phyloP scores from a whole-genome alignment of 2,329 filamentous ascomycete species.

The Penicillium janthinellum region DNA sequence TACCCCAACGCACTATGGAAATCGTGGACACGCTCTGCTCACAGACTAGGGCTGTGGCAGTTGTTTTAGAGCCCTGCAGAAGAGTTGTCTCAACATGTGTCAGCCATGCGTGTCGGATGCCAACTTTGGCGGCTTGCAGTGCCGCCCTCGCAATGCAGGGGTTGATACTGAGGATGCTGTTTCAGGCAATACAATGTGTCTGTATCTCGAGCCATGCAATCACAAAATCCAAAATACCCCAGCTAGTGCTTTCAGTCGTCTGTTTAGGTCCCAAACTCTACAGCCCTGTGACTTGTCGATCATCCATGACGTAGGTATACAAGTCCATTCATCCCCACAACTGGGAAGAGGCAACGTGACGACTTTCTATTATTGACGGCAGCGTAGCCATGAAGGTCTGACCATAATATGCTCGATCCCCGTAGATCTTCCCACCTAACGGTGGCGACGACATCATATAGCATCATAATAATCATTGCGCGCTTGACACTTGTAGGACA shows the following conservation, averaged over 20 bases:
- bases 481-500: neutral
- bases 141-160: neutral
- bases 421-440: neutral
- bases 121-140: neutral
- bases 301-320: neutral
- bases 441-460: conserved; percentile 3
- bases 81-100: neutral
- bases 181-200: neutral
- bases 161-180: neutral
- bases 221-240: neutral
- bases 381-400: neutral
- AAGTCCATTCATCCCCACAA: neutral
- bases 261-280: neutral
- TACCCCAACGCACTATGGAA: neutral
- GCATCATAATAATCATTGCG: neutral
- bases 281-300: neutral
- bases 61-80: neutral
- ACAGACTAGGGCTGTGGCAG: no score
- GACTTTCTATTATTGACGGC: neutral
- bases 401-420: neutral
- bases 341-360: neutral
- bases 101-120: neutral
- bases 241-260: neutral
- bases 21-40: neutral
- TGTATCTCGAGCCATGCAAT: neutral